Base-by-base conservation (phyloP, 73 alveolate species). In the Breviolum minutum region DNA sequence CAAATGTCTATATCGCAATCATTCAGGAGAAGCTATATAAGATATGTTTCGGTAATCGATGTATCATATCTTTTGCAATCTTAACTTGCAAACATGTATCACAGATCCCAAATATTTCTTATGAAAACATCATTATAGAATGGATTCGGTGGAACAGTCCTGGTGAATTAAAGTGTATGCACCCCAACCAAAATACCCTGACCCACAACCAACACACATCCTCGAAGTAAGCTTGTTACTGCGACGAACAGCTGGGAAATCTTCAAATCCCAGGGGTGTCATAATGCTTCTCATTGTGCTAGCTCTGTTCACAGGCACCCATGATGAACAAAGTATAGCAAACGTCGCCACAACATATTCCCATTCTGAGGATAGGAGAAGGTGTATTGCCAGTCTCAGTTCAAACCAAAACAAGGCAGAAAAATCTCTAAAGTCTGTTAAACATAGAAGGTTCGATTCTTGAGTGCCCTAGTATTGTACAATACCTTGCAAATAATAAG, bases 281-380 rank as follows among this genome's bases (percentile, higher is more conserved):
- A 86, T 63, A 19, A 60, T 14, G 8, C 29, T 10, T 7, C 94
- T 68, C 63, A 13, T 19, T 11, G 81, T 22, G 8, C 76, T 86
- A 24, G 63, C 94, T 40, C 81, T 27, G 30, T 86, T 86, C 48
- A 86, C 63, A 0, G 94, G 94, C 17, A 86, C 63, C 94, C 94
- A 86, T 29, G 63, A 11, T 0, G 60, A 13, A 70, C 94, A 86
- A 5, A 19, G 10, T 3, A 86, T 64, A 1, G 79, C 94, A 24
- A 86, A 64, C 64, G 63, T 20, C 6, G 94, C 94, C 29, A 27
- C 94, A 12, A 86, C 64, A 5, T 13, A 2, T 16, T 61, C 94
- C 29, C 61, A 64, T 61, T 86, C 73, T 16, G 66, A 62, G 12
- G 27, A 32, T 7, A 86, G 77, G 13, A 86, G 17, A n/a, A 86